Conservation (phyloP, 352 stramenopile genomes). For the Globisporangium barbulae region DNA sequence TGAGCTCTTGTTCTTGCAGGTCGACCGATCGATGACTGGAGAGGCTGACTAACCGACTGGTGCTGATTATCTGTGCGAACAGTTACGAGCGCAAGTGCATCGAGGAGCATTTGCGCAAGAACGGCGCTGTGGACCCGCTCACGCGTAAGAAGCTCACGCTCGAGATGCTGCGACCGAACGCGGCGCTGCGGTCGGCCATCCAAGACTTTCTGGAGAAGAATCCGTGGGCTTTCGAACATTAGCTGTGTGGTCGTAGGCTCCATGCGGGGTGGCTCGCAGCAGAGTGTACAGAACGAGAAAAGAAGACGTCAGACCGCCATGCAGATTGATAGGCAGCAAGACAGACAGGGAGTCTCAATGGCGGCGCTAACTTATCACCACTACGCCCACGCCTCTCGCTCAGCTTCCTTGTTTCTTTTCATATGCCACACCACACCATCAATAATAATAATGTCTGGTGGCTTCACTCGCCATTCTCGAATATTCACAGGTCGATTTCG, state of each 20-base stretch:
- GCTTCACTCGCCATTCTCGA: background rate
- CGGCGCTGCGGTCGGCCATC: conserved; percentile 59
- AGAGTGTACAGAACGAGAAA: background rate
- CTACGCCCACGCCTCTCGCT: background rate
- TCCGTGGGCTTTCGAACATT: conserved; percentile 74
- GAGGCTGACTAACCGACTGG: background rate
- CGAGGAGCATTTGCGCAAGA: conserved; percentile 64
- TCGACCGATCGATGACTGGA: no score
- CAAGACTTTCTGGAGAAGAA: conserved; percentile 74
- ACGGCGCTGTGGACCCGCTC: conserved; percentile 67
- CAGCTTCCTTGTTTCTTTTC: no score
- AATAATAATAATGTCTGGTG: no score
- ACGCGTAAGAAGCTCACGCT: conserved; percentile 60
- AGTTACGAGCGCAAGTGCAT: conserved; percentile 64
- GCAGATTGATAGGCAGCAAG: background rate
- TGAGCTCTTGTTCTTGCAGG: background rate
- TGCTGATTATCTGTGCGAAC: conserved; percentile 2
- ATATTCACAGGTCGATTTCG: background rate
- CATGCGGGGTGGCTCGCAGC: background rate
- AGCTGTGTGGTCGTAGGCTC: background rate
- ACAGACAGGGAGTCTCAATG: background rate
- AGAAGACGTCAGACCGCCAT: background rate
- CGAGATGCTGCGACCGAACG: conserved; percentile 75
- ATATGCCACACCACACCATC: no score
- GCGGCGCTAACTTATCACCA: conserved; percentile 7